These are phyloP conservation scores for Trichosporon coremiiforme DNA, from an alignment of 1,284 basidiomycete genomes.

Conservation along the genomic window DNA sequence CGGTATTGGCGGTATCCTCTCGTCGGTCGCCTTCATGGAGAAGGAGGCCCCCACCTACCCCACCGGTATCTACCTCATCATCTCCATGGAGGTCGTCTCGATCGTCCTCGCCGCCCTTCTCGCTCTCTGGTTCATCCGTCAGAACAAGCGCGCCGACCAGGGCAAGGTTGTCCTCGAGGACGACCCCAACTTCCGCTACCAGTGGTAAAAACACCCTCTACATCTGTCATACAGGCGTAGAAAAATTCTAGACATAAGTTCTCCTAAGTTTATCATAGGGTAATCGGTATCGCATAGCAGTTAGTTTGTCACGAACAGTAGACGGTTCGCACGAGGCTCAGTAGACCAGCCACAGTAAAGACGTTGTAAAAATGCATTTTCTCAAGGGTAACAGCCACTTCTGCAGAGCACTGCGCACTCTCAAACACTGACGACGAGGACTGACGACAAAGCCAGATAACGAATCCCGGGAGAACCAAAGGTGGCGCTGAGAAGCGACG, in stretches of 20 bases:
- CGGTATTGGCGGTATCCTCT: constrained; percentile 58
- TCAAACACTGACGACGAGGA: background rate
- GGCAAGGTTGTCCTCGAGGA: constrained; percentile 29
- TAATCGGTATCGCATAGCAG: background rate
- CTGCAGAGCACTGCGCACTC: background rate
- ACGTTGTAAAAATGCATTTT: constrained; percentile 11
- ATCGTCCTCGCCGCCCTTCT: constrained; percentile 34
- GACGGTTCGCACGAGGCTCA: background rate
- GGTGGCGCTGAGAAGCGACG: no score
- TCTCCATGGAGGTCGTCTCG: constrained; percentile 40
- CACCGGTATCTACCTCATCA: constrained; percentile 37
- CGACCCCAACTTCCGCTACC: constrained; percentile 28
- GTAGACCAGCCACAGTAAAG: background rate
- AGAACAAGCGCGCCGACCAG: constrained; percentile 30
- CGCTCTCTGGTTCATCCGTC: constrained; percentile 24
- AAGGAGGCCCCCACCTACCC: constrained; percentile 40
- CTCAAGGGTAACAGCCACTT: background rate
- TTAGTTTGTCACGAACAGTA: background rate
- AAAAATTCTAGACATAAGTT: constrained; percentile 13
- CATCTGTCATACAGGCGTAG: background rate
- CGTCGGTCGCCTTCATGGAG: constrained; percentile 44
- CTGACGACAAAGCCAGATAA: no score
- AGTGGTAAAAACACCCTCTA: constrained; percentile 5
- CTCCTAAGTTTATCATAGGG: background rate
- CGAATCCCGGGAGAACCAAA: background rate